Evolutionary conservation across 345 rosid genomes (phyloP), one percentile per base, ranked within the genome.

Genomic region (Brassica incana): DNA sequence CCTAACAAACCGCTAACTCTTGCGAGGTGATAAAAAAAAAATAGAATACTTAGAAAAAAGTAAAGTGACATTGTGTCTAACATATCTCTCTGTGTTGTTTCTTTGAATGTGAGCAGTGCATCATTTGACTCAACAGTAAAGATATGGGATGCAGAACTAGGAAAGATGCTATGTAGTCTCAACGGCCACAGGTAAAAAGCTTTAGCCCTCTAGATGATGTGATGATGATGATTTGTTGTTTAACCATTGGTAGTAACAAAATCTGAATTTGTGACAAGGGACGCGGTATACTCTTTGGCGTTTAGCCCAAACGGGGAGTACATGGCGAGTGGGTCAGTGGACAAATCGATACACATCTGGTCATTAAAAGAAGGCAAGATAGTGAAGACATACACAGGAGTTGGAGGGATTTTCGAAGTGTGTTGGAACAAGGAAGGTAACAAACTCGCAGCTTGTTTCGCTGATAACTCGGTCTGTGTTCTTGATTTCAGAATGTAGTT

Each of bases 341-440:
- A 95, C 85, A 90, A 65, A 80, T 91, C 97, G 65, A 87, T 95
- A 64, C 96, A 89, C 81, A 81, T 95, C 43, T 95, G 99, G 99
- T 95, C 99, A 6, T 67, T 93, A 64, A 93, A 92, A 84, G 98
- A 96, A 76, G 90, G 90, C 43, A 96, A 90, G 86, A 88, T 96
- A 1, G 90, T 93, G 48, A 93, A 89, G 84, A 92, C 98, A 15
- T 93, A 89, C 77, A 81, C 91, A 0, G 99, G 99, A 71, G 85
- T 83, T 8, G 99, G 99, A 16, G 97, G 97, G 2, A 90, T 96
- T 20, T 96, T 90, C 69, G 97, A 95, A 83, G 99, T 93, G 71
- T 91, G 97, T 80, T 95, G 99, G 98, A 93, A 90, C 48, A 95
- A 90, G 79, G 98, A 96, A 81, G 99, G 99, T 48, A 91, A 88